Evolutionary conservation across 208 protist genomes (phyloP).

Genomic region (Trichomonas vaginalis): DNA sequence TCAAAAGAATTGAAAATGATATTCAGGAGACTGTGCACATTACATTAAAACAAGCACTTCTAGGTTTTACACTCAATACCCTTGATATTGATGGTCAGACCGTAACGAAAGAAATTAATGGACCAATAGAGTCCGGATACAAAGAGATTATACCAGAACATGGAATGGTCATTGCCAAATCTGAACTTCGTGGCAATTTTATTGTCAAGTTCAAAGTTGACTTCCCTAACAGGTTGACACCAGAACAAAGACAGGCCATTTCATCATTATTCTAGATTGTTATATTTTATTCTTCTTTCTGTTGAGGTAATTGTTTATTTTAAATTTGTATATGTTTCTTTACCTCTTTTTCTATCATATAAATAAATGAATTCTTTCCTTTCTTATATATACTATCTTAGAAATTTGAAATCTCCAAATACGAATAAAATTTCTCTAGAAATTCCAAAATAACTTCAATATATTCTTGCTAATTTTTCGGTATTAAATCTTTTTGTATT

Average conservation of each 20-base stretch:
- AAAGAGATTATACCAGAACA: not conserved
- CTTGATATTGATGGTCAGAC: not conserved
- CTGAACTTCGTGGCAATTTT: not conserved
- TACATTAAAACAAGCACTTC: not conserved
- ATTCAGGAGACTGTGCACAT: not conserved
- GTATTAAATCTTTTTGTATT: too few relatives aligned
- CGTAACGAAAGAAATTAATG: not conserved
- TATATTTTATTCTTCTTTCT: not conserved
- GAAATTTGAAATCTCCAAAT: too few relatives aligned
- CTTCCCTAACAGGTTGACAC: not conserved
- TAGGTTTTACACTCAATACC: not conserved
- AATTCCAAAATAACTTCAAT: too few relatives aligned
- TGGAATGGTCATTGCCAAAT: not conserved
- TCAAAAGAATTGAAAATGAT: not conserved
- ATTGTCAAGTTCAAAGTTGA: not conserved
- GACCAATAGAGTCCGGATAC: not conserved
- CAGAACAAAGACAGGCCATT: not conserved
- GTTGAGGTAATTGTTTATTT: not conserved
- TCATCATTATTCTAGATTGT: not conserved
- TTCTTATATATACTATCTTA: too few relatives aligned
- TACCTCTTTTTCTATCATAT: not conserved
- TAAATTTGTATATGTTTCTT: not conserved
- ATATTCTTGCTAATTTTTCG: too few relatives aligned
- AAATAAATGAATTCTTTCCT: too few relatives aligned
- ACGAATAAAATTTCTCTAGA: too few relatives aligned